These are phyloP conservation scores for Penicillium sp. DNA, from an alignment of 2,329 filamentous ascomycete species.

Conservation along the genomic window DNA sequence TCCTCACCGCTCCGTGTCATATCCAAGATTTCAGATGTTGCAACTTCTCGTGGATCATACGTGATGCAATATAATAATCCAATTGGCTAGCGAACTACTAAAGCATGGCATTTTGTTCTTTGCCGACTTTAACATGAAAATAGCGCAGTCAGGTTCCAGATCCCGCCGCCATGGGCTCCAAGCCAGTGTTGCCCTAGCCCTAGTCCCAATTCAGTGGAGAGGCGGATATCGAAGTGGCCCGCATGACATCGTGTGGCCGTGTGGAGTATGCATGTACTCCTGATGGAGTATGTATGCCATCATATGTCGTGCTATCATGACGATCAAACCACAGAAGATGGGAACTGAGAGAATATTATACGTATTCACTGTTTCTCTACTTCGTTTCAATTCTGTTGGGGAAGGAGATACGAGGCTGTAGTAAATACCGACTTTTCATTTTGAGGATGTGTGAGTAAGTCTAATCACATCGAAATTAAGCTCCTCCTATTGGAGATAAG, in stretches of 20 bases:
- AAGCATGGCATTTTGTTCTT: not conserved
- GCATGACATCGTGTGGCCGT: conserved; percentile 2
- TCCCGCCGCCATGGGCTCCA: not conserved
- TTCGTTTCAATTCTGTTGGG: no score
- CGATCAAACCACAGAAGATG: not conserved
- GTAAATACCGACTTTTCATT: no score
- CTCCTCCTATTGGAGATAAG: not conserved
- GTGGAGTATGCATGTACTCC: not conserved
- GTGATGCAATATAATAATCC: not conserved
- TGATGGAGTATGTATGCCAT: not conserved
- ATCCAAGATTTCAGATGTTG: no score
- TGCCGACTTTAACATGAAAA: not conserved
- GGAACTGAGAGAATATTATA: not conserved
- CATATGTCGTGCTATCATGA: conserved; percentile 2
- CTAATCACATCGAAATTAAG: not conserved
- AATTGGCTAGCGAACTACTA: not conserved
- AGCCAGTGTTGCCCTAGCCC: not conserved
- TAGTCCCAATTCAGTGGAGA: not conserved
- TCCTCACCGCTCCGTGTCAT: not conserved
- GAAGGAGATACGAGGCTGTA: not conserved
- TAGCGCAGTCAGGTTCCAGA: not conserved
- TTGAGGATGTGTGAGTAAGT: not conserved
- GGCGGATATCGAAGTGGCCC: conserved; percentile 3
- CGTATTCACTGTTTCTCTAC: not conserved
- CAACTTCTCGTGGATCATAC: no score